Base-by-base conservation (phyloP, 2,329 filamentous ascomycete species). In the Trematosphaeria pertusa region DNA sequence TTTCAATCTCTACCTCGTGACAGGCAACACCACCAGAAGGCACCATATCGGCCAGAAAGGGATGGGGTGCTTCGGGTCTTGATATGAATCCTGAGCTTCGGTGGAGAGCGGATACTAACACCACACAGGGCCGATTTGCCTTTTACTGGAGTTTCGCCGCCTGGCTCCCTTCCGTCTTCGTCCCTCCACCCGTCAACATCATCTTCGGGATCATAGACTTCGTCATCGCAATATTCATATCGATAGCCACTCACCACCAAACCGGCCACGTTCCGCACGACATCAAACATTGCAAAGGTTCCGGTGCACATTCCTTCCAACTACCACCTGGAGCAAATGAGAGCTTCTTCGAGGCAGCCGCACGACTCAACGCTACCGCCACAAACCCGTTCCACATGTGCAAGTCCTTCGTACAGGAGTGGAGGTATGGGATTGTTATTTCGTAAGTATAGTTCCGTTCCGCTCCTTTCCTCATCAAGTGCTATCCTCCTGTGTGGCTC, bases 271-370 rank as follows among this genome's bases (percentile, higher is more conserved):
- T 10, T 18, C 54, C 56, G 1, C 48, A 53, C 21, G 36, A 15
- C 15, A 37, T 43, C 17, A 26, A 37, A 12, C 3, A 2, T 1
- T 59, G 56, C 34, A 33, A 32, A 35, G 28, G 31, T 5, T 14
- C 37, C 4, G 48, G 35, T 3, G 43, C 54, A 1, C 50, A 57
- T 34, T 22, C 47, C 6, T 53, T 47, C 37, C 46, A 52, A 18
- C 43, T 37, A 2, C 49, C 54, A 5, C 26, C 36, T 10, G 60
- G 62, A 2, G 44, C 45, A 14, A 62, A 64, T 35, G 62, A 66
- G 37, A 65, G 60, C 46, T 67, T 67, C 40, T 67, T 66, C 26
- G 52, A 59, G 14, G 55, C 55, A 10, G 50, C 57, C 5, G 62
- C 54, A 12, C 47, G 60, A 26, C 52, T 65, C 1, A 65, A 67